A percentile compares a stretch with the other conserved stretches of the same genome.
Conservation (phyloP, 2,329 filamentous ascomycete genomes). For the Coleophoma eucalyptorum region DNA sequence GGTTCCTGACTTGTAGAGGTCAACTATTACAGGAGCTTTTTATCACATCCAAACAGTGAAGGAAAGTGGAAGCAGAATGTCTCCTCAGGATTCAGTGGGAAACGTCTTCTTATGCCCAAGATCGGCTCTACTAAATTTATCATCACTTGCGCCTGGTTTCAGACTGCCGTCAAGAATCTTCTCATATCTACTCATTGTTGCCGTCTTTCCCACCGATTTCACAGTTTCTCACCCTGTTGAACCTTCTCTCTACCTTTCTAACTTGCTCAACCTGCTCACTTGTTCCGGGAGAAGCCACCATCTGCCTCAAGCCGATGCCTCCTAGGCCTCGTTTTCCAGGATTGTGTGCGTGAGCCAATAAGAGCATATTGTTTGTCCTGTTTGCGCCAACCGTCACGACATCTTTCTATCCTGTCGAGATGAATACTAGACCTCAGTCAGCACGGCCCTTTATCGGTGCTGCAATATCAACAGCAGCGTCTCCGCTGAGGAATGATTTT, state of each 20-base stretch:
- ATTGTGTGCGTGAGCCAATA: slow-evolving; percentile 5
- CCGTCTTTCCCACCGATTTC: slow-evolving; percentile 7
- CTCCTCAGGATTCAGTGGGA: background rate
- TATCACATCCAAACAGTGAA: too few species aligned
- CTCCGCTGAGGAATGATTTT: slow-evolving; percentile 25
- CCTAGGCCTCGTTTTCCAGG: background rate
- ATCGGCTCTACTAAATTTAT: slow-evolving; percentile 9
- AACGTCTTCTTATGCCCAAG: slow-evolving; percentile 8
- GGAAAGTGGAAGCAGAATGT: background rate
- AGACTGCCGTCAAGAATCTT: slow-evolving; percentile 12
- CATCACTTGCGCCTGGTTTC: slow-evolving; percentile 6
- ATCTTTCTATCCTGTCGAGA: background rate
- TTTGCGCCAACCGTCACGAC: too few species aligned
- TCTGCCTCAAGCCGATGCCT: slow-evolving; percentile 1
- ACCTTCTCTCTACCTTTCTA: slow-evolving; percentile 2
- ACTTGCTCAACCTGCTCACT: slow-evolving; percentile 8
- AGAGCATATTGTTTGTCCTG: slow-evolving; percentile 1
- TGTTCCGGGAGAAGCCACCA: background rate
- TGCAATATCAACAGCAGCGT: slow-evolving; percentile 23
- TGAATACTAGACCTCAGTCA: slow-evolving; percentile 9
- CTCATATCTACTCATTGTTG: slow-evolving; percentile 19
- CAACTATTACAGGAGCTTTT: too few species aligned
- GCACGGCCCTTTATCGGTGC: slow-evolving; percentile 13
- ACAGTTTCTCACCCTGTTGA: background rate
- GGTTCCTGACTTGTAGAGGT: background rate